Conservation (phyloP, 2,329 filamentous ascomycete genomes). For the Talaromyces pinophilus region DNA sequence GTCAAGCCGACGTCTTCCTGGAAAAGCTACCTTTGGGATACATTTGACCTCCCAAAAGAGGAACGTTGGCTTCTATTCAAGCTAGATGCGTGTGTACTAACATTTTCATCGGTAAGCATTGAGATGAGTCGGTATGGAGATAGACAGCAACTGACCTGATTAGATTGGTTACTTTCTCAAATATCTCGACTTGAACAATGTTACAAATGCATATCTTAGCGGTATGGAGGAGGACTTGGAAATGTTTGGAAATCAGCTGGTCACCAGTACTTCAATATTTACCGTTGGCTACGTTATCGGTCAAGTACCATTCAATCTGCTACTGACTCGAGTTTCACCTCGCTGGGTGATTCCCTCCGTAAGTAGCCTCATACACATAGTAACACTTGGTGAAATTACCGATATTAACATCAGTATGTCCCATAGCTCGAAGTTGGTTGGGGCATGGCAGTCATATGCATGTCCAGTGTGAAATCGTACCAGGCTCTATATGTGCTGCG, state of each 20-base stretch:
- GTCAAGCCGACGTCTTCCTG: not conserved
- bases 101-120: constrained; percentile 31
- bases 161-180: constrained; percentile 31
- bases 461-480: constrained; percentile 37
- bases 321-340: constrained; percentile 49
- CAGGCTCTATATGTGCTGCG: constrained; percentile 29
- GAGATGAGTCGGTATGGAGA: not conserved
- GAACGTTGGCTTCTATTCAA: constrained; percentile 35
- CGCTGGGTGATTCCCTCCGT: constrained; percentile 37
- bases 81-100: constrained; percentile 33
- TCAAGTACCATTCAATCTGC: constrained; percentile 46
- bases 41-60: constrained; percentile 28
- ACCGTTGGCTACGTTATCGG: constrained; percentile 52
- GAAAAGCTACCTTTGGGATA: constrained; percentile 29
- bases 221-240: constrained; percentile 41
- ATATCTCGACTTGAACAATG: constrained; percentile 45
- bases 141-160: not conserved
- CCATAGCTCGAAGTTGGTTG: constrained; percentile 15
- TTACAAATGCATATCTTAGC: constrained; percentile 46
- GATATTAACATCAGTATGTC: not conserved
- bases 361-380: not conserved
- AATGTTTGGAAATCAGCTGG: constrained; percentile 41
- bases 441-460: constrained; percentile 39
- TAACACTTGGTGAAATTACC: not conserved
- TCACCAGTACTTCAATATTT: constrained; percentile 44